Evolutionary conservation across 164 flowering plant genomes (phyloP).

Genomic region (Saururus chinensis): DNA sequence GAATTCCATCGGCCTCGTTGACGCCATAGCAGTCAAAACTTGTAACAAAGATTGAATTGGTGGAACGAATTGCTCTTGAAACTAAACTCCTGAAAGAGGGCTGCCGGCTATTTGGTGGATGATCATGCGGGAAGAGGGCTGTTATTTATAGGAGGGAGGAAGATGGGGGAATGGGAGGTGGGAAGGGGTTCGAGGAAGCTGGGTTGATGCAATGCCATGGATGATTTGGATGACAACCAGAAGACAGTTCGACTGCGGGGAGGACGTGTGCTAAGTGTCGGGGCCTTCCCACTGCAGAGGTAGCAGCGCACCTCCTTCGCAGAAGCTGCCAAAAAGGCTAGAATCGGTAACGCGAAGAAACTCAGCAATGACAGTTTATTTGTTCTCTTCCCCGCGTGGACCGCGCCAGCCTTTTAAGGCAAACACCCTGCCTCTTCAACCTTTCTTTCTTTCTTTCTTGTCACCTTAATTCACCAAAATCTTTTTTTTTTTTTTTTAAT

Average conservation of each 20-base stretch:
- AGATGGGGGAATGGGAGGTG: too few species aligned
- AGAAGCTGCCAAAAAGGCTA: slow-evolving; percentile 5
- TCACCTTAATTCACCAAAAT: background rate
- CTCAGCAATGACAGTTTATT: background rate
- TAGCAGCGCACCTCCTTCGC: slow-evolving; percentile 7
- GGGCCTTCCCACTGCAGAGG: too few species aligned
- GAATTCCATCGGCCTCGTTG: slow-evolving; percentile 9
- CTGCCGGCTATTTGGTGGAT: background rate
- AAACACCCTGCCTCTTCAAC: background rate
- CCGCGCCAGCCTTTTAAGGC: background rate
- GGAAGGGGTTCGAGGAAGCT: background rate
- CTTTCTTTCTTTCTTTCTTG: background rate
- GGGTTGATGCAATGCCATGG: background rate
- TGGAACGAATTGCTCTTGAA: background rate
- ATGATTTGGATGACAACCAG: slow-evolving; percentile 1
- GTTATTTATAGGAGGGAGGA: background rate
- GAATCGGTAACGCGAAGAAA: background rate
- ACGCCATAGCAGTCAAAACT: slow-evolving; percentile 4
- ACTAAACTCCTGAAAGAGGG: background rate
- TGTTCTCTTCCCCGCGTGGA: background rate
- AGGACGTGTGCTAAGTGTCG: background rate
- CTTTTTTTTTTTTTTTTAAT: background rate
- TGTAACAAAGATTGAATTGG: too few species aligned
- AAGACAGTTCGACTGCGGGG: background rate
- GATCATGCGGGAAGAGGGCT: background rate